Evolutionary conservation across 1,139 yeast genomes (phyloP), one percentile per base, ranked within the genome.

Genomic region (Saccharomyces hybrid): DNA sequence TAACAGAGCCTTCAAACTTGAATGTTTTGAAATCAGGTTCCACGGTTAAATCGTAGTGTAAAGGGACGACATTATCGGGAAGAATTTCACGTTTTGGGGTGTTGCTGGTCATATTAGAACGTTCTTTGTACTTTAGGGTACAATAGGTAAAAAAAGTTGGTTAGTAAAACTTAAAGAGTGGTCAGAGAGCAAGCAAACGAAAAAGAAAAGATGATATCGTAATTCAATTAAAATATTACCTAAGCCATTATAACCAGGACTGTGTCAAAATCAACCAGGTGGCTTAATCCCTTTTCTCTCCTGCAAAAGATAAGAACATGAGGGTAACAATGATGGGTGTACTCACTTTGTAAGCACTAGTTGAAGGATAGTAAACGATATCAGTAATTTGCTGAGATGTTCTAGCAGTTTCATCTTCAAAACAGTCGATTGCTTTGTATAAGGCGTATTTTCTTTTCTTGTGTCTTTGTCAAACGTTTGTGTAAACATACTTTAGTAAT

Each of bases 11-110:
- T 50, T 76, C 74, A 66, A 83, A 89, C 58, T 82, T 85, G 77
- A 86, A 88, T 51, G 81, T 80, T 54, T 78, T 78, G 62, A 88
- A 82, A 63, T 82, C 76, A 44, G 96, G 96, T 65, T 87, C 93
- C 62, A 89, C 75, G 47, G 81, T 78, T 60, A 88, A 73, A 60
- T 81, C 80, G 69, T 88, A 88, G 70, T 86, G 88, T 57, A 77
- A 65, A 49, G 96, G 95, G 59, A 78, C 82, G 60, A 87, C 89
- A 63, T 84, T 80, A 49, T 80, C 75, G 50, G 95, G 95, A 60
- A 88, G 79, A 38, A 86, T 79, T 69, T 86, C 87, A 66, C 89
- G 79, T 42, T 63, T 44, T 14, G 32, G 42, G 26, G 20, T 46
- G 42, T 47, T 32, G 14, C 38, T 48, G 49, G 34, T 50, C 42